Evolutionary conservation across 2,329 filamentous ascomycete species (phyloP).

Genomic region (Penicillium verrucosum): DNA sequence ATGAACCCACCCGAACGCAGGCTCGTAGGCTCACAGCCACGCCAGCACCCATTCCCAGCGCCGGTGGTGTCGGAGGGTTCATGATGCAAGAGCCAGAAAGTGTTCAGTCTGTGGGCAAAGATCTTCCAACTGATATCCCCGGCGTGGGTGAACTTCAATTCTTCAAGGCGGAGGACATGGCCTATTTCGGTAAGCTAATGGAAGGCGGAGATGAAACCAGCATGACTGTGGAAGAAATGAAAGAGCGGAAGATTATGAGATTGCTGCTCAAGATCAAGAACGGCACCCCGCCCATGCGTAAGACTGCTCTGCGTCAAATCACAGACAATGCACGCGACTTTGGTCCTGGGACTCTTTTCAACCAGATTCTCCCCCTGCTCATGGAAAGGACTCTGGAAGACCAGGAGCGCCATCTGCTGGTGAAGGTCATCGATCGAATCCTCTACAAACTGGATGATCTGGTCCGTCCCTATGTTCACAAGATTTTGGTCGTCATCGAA

Average conservation of each 20-base stretch:
- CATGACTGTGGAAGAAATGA: slow-evolving; percentile 89
- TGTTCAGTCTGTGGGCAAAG: slow-evolving; percentile 76
- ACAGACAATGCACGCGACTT: slow-evolving; percentile 97
- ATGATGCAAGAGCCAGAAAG: slow-evolving; percentile 97
- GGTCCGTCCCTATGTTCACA: slow-evolving; percentile 94
- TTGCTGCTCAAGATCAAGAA: slow-evolving; percentile 98
- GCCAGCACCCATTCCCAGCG: slow-evolving; percentile 59
- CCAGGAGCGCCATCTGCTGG: slow-evolving; percentile 93
- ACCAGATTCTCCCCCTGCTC: slow-evolving; percentile 91
- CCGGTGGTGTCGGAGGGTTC: slow-evolving; percentile 71
- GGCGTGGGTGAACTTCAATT: slow-evolving; percentile 95
- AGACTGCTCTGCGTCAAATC: slow-evolving; percentile 93
- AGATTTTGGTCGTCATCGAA: slow-evolving; percentile 97
- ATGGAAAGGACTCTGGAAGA: slow-evolving; percentile 99
- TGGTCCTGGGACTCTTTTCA: slow-evolving; percentile 88
- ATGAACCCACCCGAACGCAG: slow-evolving; percentile 75
- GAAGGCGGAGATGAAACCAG: slow-evolving; percentile 89
- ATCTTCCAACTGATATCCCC: slow-evolving; percentile 90
- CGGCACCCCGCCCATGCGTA: slow-evolving; percentile 96
- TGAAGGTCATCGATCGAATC: slow-evolving; percentile 98
- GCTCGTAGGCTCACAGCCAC: slow-evolving; percentile 72
- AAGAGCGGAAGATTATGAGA: slow-evolving; percentile 98
- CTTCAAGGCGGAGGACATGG: slow-evolving; percentile 98
- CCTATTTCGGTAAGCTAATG: slow-evolving; percentile 95
- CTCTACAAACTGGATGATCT: slow-evolving; percentile 98